Evolutionary conservation across 352 stramenopile species (phyloP).

Genomic region (Globisporangium mamillatum): DNA sequence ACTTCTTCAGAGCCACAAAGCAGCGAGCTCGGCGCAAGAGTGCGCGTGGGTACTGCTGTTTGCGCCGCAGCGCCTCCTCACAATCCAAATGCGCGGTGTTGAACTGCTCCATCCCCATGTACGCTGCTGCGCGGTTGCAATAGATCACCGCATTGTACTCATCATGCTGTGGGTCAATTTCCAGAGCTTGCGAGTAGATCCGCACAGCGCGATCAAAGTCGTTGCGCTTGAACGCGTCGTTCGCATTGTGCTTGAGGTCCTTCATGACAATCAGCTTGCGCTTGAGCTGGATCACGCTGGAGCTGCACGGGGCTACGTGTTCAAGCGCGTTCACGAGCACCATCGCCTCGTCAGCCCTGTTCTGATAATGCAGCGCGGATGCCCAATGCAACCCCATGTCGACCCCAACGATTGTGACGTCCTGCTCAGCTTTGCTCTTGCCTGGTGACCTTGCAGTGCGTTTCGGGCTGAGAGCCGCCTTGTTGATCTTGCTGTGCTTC

Average conservation of each 20-base stretch:
- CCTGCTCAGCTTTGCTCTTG: slow-evolving; percentile 25
- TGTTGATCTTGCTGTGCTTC: slow-evolving; percentile 37
- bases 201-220: slow-evolving; percentile 51
- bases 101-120: slow-evolving; percentile 71
- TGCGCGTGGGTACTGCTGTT: slow-evolving; percentile 53
- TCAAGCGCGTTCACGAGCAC: slow-evolving; percentile 55
- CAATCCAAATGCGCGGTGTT: slow-evolving; percentile 72
- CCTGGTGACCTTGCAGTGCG: neutral
- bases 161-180: slow-evolving; percentile 62
- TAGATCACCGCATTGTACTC: slow-evolving; percentile 77
- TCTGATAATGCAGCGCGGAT: slow-evolving; percentile 67
- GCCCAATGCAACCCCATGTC: slow-evolving; percentile 61
- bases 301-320: slow-evolving; percentile 60
- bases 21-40: slow-evolving; percentile 71
- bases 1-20: slow-evolving; percentile 56
- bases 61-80: slow-evolving; percentile 62
- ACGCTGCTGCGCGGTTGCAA: slow-evolving; percentile 77
- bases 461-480: neutral
- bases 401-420: slow-evolving; percentile 53
- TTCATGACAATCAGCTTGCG: slow-evolving; percentile 65
- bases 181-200: slow-evolving; percentile 65
- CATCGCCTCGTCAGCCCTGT: slow-evolving; percentile 63
- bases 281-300: slow-evolving; percentile 70
- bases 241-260: slow-evolving; percentile 62
- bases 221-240: slow-evolving; percentile 58